Base-by-base conservation (phyloP, 768 basidiomycete species). In the Leccinum subtestaceum region DNA sequence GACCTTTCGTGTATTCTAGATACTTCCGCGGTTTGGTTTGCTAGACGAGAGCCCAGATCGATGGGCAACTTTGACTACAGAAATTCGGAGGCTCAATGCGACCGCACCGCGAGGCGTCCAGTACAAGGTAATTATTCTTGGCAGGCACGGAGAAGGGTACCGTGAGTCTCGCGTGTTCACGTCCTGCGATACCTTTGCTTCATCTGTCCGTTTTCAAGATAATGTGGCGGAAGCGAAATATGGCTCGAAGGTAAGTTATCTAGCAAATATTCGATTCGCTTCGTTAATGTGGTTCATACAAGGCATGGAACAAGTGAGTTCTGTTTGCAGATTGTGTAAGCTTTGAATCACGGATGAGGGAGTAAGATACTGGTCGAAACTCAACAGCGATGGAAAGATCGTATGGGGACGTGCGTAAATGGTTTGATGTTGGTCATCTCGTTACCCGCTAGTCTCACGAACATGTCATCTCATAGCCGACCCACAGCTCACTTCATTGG, bases 171-270 rank as follows among this genome's bases (percentile, higher is more conserved):
- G 32, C 19, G 2, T 40, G 38, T 11, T 19, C 25, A 25, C 15
- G 25, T 40, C 23, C 9, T 53, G 11, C 25, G 17, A 29, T 21
- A 10, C 10, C 23, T 32, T 11, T 2, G 25, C 12, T n/a, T 50
- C 13, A 46, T 15, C 13, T 25, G 31, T 31, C 19, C n/a, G 1
- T 29, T 23, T 53, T 58, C 27, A 36, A 89, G 87, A 91, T 72
- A 91, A 91, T 60, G 78, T 86, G 2, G 88, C 78, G 0, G 81
- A 84, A 62, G 73, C 73, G 1, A 87, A 88, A 65, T 89, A 89
- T 63, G 87, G 87, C 2, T 80, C 77, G 1, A 19, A 67, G 61
- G 79, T 76, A 55, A 34, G 66, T 54, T 9, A 12, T 31, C 10
- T 51, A 32, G 17, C 3, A 6, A 29, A 12, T 11, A n/a, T 32